Evolutionary conservation across 306 rosid species (phyloP), one percentile per base, ranked within the genome.

Genomic region (Dryas alaskensis): DNA sequence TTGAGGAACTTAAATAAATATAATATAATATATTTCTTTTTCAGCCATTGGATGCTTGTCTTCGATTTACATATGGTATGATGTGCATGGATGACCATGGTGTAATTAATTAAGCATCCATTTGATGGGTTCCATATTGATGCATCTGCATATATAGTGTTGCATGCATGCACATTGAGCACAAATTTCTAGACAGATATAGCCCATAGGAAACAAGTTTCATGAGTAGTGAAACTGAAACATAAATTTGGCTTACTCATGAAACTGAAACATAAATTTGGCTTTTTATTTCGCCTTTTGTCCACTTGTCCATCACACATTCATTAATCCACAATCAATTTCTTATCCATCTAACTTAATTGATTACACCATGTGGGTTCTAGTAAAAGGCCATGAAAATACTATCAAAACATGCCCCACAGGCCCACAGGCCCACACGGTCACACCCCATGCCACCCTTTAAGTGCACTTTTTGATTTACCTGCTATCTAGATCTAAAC

Each of bases 291-390:
- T 67, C 17, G 12, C 10, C 45, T 77, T 62, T 74, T 39, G 61
- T 51, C 17, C 60, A 65, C 25, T 64, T 68, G 37, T n/a, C 51
- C 54, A 45, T 60, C 47, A 25, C 25, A 69, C 42, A 72, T 58
- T 73, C 67, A 40, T 46, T 47, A 61, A 45, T 46, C 78, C 22
- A 42, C 25, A 58, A 40, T 64, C 60, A 43, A 54, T 75, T 65
- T 54, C 27, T 60, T 10, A 44, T 51, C 60, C 54, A 47, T 64
- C 19, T 25, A 70, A 48, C 42, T 22, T 63, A 55, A 55, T 66
- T 46, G 70, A 70, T 67, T 60, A 49, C 49, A 66, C 74, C 80
- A 75, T 76, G 79, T 83, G 84, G 70, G 76, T 68, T 49, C 53
- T 62, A 65, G 76, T 45, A 64, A 67, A 76, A 49, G 6, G 45